These are phyloP conservation scores for Coemansia sp. DNA, from an alignment of 192 early-diverging fungal genomes.

Conservation along the genomic window DNA sequence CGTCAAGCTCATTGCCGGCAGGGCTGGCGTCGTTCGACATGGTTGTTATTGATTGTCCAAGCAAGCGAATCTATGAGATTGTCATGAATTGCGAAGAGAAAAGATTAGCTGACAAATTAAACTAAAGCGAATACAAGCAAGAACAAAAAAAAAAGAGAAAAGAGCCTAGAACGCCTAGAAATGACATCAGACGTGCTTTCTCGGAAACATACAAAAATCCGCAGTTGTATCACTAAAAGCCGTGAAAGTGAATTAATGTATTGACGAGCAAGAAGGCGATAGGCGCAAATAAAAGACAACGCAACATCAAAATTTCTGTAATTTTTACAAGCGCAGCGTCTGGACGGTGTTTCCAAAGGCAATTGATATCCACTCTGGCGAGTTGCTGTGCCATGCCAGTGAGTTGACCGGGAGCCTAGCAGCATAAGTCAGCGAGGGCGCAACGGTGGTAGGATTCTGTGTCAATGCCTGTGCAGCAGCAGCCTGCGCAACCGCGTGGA, in stretches of 20 bases:
- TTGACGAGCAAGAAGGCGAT: not conserved
- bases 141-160: not conserved
- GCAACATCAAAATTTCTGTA: not conserved
- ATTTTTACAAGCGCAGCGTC: slow-evolving; percentile 73
- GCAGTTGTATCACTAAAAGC: no score
- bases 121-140: not conserved
- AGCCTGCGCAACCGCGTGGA: slow-evolving; percentile 55
- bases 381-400: slow-evolving; percentile 76
- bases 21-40: slow-evolving; percentile 2
- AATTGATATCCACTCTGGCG: slow-evolving; percentile 89
- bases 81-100: not conserved
- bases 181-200: no score
- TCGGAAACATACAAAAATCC: no score
- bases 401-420: slow-evolving; percentile 80
- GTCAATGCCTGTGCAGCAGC: slow-evolving; percentile 47
- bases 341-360: slow-evolving; percentile 84
- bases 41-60: not conserved
- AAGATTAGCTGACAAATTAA: not conserved
- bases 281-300: not conserved
- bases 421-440: slow-evolving; percentile 73
- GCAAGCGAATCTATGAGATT: not conserved
- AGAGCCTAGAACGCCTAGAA: no score
- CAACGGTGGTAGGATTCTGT: slow-evolving; percentile 30
- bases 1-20: slow-evolving; percentile 1
- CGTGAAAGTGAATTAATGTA: not conserved